Conservation (phyloP, 495 filamentous ascomycete genomes). For the Letharia columbiana region DNA sequence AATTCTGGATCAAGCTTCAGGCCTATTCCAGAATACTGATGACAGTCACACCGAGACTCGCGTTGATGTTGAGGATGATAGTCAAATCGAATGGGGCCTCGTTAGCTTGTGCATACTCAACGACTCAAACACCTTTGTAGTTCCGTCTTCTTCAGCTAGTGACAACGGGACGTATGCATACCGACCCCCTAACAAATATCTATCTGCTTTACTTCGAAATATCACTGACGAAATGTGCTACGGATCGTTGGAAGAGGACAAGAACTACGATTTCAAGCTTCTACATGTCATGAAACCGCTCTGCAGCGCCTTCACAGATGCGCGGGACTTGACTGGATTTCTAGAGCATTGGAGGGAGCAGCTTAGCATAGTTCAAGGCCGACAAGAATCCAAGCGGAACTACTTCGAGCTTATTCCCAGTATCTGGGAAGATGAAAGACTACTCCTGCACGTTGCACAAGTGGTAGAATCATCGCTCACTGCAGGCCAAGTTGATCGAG, state of each 20-base stretch:
- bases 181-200: conserved; percentile 28
- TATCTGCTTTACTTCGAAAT: conserved; percentile 38
- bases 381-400: background rate
- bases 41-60: background rate
- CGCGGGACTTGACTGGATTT: conserved; percentile 59
- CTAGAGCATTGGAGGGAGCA: conserved; percentile 57
- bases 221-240: conserved; percentile 24
- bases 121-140: conserved; percentile 60
- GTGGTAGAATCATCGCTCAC: conserved; percentile 39
- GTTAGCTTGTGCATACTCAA: conserved; percentile 53
- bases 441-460: conserved; percentile 39
- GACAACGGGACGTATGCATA: background rate
- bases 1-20: conserved; percentile 35
- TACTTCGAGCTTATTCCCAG: conserved; percentile 26
- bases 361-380: conserved; percentile 33
- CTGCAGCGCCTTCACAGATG: conserved; percentile 52
- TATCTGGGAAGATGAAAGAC: conserved; percentile 54
- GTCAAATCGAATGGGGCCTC: conserved; percentile 50
- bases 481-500: conserved; percentile 34
- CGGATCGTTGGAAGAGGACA: conserved; percentile 1
- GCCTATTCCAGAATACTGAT: conserved; percentile 32
- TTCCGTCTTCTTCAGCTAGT: conserved; percentile 17
- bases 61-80: conserved; percentile 17
- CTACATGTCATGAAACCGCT: conserved; percentile 45
- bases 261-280: conserved; percentile 7